Percentiles rank a stretch among this genome's conserved stretches.
These are phyloP conservation scores for Talaromyces sp. DNA, from an alignment of 2,329 filamentous ascomycete species.

Conservation along the genomic window DNA sequence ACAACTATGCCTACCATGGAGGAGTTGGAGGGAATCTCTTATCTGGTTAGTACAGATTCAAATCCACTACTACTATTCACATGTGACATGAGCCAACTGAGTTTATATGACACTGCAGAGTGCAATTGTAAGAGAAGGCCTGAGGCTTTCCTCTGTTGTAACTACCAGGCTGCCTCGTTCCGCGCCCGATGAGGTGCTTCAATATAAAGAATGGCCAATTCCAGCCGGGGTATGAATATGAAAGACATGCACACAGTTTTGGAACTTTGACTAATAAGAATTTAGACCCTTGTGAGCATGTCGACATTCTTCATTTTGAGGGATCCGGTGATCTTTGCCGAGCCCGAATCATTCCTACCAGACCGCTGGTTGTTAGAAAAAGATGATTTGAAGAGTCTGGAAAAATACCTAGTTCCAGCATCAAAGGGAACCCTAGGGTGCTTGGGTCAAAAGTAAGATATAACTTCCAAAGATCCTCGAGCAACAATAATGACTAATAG, in stretches of 20 bases:
- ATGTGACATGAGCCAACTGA: no score
- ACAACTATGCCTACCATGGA: background rate
- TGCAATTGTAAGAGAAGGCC: conserved; percentile 33
- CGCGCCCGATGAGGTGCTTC: conserved; percentile 19
- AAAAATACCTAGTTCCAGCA: conserved; percentile 31
- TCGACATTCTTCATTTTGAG: conserved; percentile 21
- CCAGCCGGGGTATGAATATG: conserved; percentile 18
- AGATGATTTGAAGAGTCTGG: conserved; percentile 16
- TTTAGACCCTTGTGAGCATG: conserved; percentile 24
- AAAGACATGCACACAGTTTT: background rate
- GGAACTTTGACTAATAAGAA: background rate
- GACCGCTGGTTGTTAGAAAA: conserved; percentile 32
- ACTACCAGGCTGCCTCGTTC: conserved; percentile 24
- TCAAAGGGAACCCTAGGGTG: conserved; percentile 33
- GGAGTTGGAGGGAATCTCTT: conserved; percentile 11
- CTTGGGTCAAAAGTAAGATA: conserved; percentile 32
- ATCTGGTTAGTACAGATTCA: conserved; percentile 10
- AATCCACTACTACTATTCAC: no score
- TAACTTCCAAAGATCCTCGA: no score
- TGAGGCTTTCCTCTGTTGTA: conserved; percentile 25
- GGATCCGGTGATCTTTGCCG: conserved; percentile 33
- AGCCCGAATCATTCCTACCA: conserved; percentile 31
- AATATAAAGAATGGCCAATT: conserved; percentile 20
- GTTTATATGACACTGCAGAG: conserved; percentile 14
- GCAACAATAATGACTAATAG: conserved; percentile 1